phyloP scores from a whole-genome alignment of 2,329 filamentous ascomycete genomes.

The Curvularia hawaiiensis region DNA sequence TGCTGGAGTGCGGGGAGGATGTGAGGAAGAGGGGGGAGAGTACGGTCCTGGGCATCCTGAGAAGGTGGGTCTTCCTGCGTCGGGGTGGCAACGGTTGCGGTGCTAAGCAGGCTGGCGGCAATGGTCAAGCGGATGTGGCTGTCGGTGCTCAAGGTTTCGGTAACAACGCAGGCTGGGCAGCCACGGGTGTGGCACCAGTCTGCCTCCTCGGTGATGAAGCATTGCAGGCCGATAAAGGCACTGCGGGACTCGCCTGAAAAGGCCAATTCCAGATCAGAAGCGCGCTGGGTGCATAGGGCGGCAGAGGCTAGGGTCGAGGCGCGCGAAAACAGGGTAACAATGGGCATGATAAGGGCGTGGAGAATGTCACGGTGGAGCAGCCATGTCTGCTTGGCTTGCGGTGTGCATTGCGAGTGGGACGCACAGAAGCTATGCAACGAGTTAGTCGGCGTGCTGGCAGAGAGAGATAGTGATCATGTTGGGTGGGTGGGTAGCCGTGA shows the following conservation, averaged over 20 bases:
- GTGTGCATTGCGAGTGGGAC: slow-evolving; percentile 44
- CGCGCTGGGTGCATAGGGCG: slow-evolving; percentile 54
- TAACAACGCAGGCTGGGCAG: slow-evolving; percentile 58
- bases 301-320: slow-evolving; percentile 59
- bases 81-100: slow-evolving; percentile 15
- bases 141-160: slow-evolving; percentile 53
- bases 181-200: slow-evolving; percentile 63
- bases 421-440: slow-evolving; percentile 45
- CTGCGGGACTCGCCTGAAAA: slow-evolving; percentile 62
- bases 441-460: not conserved
- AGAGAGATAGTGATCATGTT: not conserved
- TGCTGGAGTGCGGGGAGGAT: slow-evolving; percentile 50
- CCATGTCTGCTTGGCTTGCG: slow-evolving; percentile 47
- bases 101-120: slow-evolving; percentile 52
- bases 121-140: slow-evolving; percentile 54
- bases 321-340: slow-evolving; percentile 61
- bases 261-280: slow-evolving; percentile 61
- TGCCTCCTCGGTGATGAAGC: slow-evolving; percentile 61
- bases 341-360: slow-evolving; percentile 63
- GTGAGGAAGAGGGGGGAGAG: slow-evolving; percentile 42
- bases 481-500: not conserved
- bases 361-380: slow-evolving; percentile 63
- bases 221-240: slow-evolving; percentile 64
- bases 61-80: slow-evolving; percentile 16
- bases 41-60: not conserved